Evolutionary conservation across 495 filamentous ascomycete species (phyloP).

Genomic region (Choiromyces venosus): DNA sequence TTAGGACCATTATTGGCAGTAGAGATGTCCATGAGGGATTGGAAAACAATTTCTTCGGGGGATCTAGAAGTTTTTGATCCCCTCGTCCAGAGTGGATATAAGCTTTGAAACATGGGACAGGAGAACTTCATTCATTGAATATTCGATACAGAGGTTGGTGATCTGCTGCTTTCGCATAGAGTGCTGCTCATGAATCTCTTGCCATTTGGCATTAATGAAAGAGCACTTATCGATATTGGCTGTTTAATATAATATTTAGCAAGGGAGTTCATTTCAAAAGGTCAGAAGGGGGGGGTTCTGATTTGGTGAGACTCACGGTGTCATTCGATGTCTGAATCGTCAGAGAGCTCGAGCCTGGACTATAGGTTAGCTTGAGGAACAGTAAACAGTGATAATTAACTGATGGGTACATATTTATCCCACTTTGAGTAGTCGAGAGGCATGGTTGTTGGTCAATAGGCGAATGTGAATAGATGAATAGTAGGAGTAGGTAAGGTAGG

Average conservation of each 20-base stretch:
- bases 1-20: slow-evolving; percentile 78
- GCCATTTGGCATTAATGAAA: slow-evolving; percentile 96
- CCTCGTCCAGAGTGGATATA: slow-evolving; percentile 63
- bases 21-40: slow-evolving; percentile 73
- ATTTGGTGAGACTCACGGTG: slow-evolving; percentile 54
- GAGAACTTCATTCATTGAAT: slow-evolving; percentile 84
- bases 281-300: not conserved
- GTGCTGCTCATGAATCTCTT: slow-evolving; percentile 88
- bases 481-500: not conserved
- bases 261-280: not conserved
- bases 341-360: slow-evolving; percentile 71
- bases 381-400: not conserved
- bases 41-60: slow-evolving; percentile 76
- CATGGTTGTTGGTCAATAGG: slow-evolving; percentile 17
- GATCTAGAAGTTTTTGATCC: slow-evolving; percentile 55
- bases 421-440: slow-evolving; percentile 42
- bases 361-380: slow-evolving; percentile 16
- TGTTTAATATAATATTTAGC: slow-evolving; percentile 39
- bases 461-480: not conserved
- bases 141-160: slow-evolving; percentile 84
- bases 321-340: slow-evolving; percentile 96
- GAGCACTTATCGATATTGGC: slow-evolving; percentile 96
- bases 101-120: slow-evolving; percentile 74
- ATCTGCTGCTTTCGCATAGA: slow-evolving; percentile 79
- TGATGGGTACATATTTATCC: slow-evolving; percentile 34